A percentile compares a stretch with the other conserved stretches of the same genome.
phyloP scores from a whole-genome alignment of 2,329 filamentous ascomycete species.

The Pestalotiopsis sp. region DNA sequence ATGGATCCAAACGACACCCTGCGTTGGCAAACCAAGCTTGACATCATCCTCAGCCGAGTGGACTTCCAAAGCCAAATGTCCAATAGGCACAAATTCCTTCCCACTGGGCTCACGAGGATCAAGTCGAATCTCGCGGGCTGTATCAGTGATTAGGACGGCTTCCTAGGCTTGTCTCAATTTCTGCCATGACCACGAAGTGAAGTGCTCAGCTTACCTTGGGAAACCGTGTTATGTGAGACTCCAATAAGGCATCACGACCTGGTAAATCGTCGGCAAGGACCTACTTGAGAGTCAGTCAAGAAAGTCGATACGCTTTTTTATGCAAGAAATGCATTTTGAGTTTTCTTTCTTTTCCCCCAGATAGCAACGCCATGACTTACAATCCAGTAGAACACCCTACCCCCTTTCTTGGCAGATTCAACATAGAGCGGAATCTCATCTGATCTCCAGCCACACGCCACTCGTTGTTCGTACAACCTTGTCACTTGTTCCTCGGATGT shows the following conservation, averaged over 20 bases:
- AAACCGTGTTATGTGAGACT: constrained; percentile 31
- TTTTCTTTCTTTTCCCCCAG: too few relatives aligned
- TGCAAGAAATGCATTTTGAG: not conserved
- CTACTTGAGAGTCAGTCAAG: constrained; percentile 21
- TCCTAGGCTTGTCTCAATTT: constrained; percentile 27
- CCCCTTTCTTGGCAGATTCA: constrained; percentile 34
- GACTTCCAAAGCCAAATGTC: constrained; percentile 41
- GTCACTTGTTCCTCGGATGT: constrained; percentile 39
- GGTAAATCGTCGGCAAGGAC: constrained; percentile 31
- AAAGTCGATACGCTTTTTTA: not conserved
- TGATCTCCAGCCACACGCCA: constrained; percentile 47
- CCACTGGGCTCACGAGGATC: constrained; percentile 31
- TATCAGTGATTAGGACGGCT: constrained; percentile 35
- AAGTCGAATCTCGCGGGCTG: constrained; percentile 31
- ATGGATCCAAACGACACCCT: constrained; percentile 40
- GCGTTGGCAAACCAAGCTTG: constrained; percentile 31
- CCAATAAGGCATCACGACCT: constrained; percentile 31
- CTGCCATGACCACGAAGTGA: not conserved
- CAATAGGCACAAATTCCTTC: constrained; percentile 38
- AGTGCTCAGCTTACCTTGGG: constrained; percentile 33
- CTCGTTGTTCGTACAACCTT: constrained; percentile 44
- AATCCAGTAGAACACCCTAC: constrained; percentile 43
- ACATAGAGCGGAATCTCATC: constrained; percentile 39
- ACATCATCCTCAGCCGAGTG: constrained; percentile 31
- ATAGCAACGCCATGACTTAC: constrained; percentile 27